Evolutionary conservation across 176 grass and related monocot genomes (phyloP), one percentile per base, ranked within the genome.

Genomic region (Juncus inflexus): DNA sequence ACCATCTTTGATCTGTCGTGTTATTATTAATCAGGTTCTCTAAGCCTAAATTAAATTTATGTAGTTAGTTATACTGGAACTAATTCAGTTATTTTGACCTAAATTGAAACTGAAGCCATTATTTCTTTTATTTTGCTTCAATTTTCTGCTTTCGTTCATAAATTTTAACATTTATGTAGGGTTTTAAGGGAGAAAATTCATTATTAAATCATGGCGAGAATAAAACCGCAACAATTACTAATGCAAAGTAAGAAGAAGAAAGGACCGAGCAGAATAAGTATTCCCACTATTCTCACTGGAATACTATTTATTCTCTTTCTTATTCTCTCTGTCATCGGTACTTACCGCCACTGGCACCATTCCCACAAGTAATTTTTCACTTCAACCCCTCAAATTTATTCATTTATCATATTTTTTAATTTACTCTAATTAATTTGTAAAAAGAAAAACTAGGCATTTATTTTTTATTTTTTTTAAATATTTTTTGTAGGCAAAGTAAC

Each of bases 191-290:
- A 35, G 42, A 35, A 16, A 43, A 60, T 1, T 12, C 2, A 28
- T 28, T 28, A 28, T n/a, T 59, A 71, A 58, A 71, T 58, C 63
- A 90, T 90, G 87, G 83, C 76, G 49, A 86, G 87, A 63, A 86
- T 90, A 76, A 90, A 90, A 58, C 87, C 87, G 0, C 84, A 86
- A 66, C 87, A 90, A 60, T 60, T 90, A 58, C 74, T 90, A 65
- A 82, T 90, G 45, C 87, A 83, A 70, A 90, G 87, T 74, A 90
- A 90, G 65, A 70, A 74, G 7, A 90, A 90, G 82, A 90, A 86
- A 58, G 73, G 37, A 4, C 87, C 83, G 10, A 77, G 79, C 56
- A 79, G 79, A 59, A 72, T 83, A 73, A 90, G 83, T 54, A 69
- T 85, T 65, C 82, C 79, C n/a, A 76, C 63, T 42, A 80, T 90